A percentile compares a stretch with the other conserved stretches of the same genome.
Evolutionary conservation across 768 basidiomycete genomes (phyloP).

Genomic region (Amanita subjunquillea): DNA sequence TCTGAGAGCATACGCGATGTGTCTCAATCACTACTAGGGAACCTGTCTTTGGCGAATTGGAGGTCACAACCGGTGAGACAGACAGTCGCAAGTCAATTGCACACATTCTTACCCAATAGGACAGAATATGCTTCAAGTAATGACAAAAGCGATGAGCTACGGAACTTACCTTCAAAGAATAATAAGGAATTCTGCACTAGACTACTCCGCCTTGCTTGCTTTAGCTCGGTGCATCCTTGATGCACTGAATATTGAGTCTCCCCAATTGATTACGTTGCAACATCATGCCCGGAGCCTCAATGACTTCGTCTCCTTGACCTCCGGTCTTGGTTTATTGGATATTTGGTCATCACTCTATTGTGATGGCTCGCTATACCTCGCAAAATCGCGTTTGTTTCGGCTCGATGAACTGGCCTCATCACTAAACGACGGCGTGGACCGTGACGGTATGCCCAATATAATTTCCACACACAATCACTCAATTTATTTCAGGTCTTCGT

Average conservation of each 20-base stretch:
- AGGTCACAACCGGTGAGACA: neutral
- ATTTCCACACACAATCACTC: neutral
- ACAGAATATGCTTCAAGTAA: neutral
- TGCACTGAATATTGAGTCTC: conserved; percentile 23
- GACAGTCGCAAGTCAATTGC: neutral
- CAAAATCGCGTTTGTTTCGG: conserved; percentile 4
- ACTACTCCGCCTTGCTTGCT: conserved; percentile 60
- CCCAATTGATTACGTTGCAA: conserved; percentile 22
- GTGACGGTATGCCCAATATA: conserved; percentile 9
- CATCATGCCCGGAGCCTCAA: conserved; percentile 29
- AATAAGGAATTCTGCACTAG: conserved; percentile 28
- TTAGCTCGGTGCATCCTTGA: conserved; percentile 43
- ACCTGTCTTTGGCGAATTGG: neutral
- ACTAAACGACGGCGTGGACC: conserved; percentile 6
- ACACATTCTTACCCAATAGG: neutral
- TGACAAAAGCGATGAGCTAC: conserved; percentile 21
- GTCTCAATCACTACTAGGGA: neutral
- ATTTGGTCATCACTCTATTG: conserved; percentile 44
- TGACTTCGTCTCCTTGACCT: conserved; percentile 42
- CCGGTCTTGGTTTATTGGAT: conserved; percentile 62
- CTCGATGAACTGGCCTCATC: conserved; percentile 15
- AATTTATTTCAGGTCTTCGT: conserved; percentile 22
- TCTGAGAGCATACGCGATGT: neutral
- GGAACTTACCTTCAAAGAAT: conserved; percentile 34
- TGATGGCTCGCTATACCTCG: neutral